Evolutionary conservation across 345 rosid species (phyloP).

Genomic region (Turritis glabra): DNA sequence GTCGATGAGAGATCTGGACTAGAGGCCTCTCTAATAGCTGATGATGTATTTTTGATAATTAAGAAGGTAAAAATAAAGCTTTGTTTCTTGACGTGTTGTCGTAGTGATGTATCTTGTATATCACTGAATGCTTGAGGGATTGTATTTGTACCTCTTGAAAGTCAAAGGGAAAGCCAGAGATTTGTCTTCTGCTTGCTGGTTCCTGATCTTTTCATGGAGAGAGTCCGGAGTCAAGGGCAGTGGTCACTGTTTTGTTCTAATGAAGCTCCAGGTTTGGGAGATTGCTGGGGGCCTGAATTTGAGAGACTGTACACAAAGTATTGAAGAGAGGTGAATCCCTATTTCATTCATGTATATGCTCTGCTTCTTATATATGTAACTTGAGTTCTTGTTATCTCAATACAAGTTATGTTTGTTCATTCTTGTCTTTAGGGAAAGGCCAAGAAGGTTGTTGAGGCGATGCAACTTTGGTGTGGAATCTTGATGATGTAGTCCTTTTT

Average conservation of each 20-base stretch:
- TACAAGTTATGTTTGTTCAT: neutral
- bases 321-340: conserved; percentile 56
- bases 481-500: too few species aligned
- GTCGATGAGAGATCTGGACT: too few species aligned
- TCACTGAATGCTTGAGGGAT: too few species aligned
- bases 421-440: conserved; percentile 42
- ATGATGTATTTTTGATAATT: too few species aligned
- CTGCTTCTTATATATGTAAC: neutral
- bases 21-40: too few species aligned
- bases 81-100: too few species aligned
- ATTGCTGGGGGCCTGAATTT: conserved; percentile 83
- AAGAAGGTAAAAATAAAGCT: too few species aligned
- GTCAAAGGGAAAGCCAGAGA: too few species aligned
- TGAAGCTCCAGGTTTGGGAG: conserved; percentile 83
- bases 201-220: conserved; percentile 89
- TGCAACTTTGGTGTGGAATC: too few species aligned
- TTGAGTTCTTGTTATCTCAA: neutral
- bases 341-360: neutral
- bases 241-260: conserved; percentile 88
- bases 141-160: too few species aligned
- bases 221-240: conserved; percentile 65
- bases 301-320: conserved; percentile 60
- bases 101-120: too few species aligned
- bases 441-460: too few species aligned
- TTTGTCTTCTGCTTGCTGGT: conserved; percentile 80